Conservation (phyloP, 345 rosid genomes). For the Schrenkiella parvula region DNA sequence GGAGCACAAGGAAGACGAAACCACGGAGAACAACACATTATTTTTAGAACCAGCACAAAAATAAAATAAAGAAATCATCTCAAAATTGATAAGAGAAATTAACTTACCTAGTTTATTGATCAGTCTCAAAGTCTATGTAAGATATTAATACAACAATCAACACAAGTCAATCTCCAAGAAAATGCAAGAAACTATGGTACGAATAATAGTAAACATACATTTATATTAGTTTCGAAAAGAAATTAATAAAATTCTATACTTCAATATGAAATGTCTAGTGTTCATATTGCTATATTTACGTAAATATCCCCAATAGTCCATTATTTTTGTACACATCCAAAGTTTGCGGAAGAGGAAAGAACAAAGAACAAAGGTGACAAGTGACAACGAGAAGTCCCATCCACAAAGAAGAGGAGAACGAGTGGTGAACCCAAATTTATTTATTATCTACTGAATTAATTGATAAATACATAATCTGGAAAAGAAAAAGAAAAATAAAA, state of each 20-base stretch:
- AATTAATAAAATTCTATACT: not conserved
- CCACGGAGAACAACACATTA: not conserved
- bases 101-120: not conserved
- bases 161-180: not conserved
- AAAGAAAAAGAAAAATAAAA: not conserved
- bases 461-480: not conserved
- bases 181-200: not conserved
- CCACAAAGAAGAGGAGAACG: constrained; percentile 15
- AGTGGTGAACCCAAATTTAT: constrained; percentile 21
- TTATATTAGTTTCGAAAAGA: not conserved
- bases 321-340: constrained; percentile 23
- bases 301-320: not conserved
- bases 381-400: constrained; percentile 18
- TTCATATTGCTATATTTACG: not conserved
- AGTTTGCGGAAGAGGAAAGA: constrained; percentile 23
- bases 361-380: constrained; percentile 7
- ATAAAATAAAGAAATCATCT: not conserved
- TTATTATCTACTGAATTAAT: not conserved
- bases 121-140: not conserved
- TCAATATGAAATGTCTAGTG: not conserved
- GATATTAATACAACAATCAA: not conserved
- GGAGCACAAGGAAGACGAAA: not conserved
- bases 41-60: not conserved
- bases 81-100: not conserved
- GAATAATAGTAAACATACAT: not conserved